Base-by-base conservation (phyloP, 192 early-diverging fungal species). In the Phlyctochytrium arcticum region DNA sequence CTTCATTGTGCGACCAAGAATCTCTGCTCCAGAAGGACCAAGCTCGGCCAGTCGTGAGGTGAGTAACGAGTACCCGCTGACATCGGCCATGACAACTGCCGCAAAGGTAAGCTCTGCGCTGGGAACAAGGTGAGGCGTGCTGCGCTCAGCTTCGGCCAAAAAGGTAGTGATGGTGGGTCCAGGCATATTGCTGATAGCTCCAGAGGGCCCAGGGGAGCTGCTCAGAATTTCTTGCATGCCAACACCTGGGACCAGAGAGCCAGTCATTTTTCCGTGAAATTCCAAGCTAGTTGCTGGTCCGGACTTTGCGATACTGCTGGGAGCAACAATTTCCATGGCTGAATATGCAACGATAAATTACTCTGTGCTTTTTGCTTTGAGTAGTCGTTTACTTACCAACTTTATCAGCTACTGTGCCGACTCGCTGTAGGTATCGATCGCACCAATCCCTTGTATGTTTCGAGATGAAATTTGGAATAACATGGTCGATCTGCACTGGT, bases 11-110 rank as follows among this genome's bases (percentile, higher is more conserved):
- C 77, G 80, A 27, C 60, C 50, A 30, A 81, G 55, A 17, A 81
- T 26, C 39, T 80, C 77, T 5, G 79, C 78, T 1, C 79, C 79
- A 0, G 72, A 61, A 7, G 76, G 67, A 5, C 79, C 79, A 27
- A 62, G 44, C 53, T 81, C 76, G 12, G 79, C 79, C 48, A 81
- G 39, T 6, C 42, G 54, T 2, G 79, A 60, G 10, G 79, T 71
- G 15, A 81, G 48, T 35, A 53, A 54, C 19, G 71, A 74, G 60
- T 81, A 81, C 21, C 79, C 79, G 36, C 71, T 75, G 8, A 81
- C 78, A 62, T 80, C 78, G 12, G 64, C 75, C 78, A 80, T 80
- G 3, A 80, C 78, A 8, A 80, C 78, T 3, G 75, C 78, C 24
- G 72, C 78, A 62, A 75, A 80, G 1, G 39, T 32, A 32, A 70